Evolutionary conservation across 139 green algal species (phyloP), one percentile per base, ranked within the genome.

Genomic region (Volvox africanus): DNA sequence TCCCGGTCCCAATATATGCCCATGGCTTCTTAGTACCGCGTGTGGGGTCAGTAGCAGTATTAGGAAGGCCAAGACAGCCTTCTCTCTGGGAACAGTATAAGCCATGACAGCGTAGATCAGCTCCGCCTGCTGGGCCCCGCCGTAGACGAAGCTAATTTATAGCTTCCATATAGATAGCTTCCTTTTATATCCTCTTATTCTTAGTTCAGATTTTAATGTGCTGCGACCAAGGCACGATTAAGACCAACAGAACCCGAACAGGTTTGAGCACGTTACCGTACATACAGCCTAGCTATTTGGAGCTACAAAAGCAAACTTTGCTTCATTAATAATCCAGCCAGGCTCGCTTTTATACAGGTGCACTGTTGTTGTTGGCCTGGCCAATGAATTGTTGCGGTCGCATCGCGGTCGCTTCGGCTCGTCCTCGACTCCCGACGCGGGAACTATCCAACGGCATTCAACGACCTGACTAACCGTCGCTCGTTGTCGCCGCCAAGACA

Each of bases 31-130:
- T n/a, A n/a, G n/a, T 61, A 86, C 80, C 80, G 80, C n/a, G 24
- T 86, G 80, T 9, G 80, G 80, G 2, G 80, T 86, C 26, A 86
- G 24, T 17, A 86, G 50, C 26, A 86, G 80, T 17, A 73, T n/a
- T 21, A 86, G 80, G 24, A 73, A 44, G 1, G 80, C 24, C 12
- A 86, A 2, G 36, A 84, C 20, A 11, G 78, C 78, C 16, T 26
- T 16, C 21, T 84, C 78, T 1, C 20, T 65, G 37, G 35, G 9
- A 24, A 11, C 65, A 2, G 75, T 18, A 28, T 55, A 35, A 61
- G 75, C 17, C 50, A 17, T 19, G 21, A 81, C 32, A 19, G 20
- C 75, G 24, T 55, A 19, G 30, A 24, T 9, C 16, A 2, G 17
- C 21, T 12, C 32, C 14, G 30, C 0, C 75, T 19, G 14, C 32